Conservation (phyloP, 768 basidiomycete genomes). For the Boletus rubropictus region DNA sequence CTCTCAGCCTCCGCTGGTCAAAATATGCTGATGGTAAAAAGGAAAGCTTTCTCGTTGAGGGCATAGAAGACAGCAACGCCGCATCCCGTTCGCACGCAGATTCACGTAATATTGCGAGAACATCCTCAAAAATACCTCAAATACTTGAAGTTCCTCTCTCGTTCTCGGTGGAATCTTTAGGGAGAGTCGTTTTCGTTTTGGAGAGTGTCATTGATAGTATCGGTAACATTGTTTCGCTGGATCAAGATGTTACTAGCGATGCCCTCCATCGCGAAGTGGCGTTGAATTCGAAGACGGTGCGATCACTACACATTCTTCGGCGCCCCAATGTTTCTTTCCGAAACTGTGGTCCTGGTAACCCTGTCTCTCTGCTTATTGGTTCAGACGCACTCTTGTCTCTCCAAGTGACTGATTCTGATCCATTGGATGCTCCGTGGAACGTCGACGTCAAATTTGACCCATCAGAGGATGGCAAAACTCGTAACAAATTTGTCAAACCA, state of each 20-base stretch:
- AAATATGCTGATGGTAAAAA: slow-evolving; percentile 59
- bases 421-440: slow-evolving; percentile 65
- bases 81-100: slow-evolving; percentile 27
- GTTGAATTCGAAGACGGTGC: slow-evolving; percentile 43
- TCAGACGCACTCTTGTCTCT: slow-evolving; percentile 55
- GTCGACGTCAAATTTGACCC: slow-evolving; percentile 61
- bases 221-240: slow-evolving; percentile 64
- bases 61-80: slow-evolving; percentile 60
- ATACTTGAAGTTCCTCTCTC: slow-evolving; percentile 64
- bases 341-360: slow-evolving; percentile 64
- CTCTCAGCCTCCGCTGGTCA: slow-evolving; percentile 72
- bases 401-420: slow-evolving; percentile 47
- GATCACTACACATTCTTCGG: slow-evolving; percentile 64
- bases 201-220: slow-evolving; percentile 80
- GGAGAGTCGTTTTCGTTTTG: slow-evolving; percentile 66
- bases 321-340: slow-evolving; percentile 70
- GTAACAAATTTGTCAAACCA: slow-evolving; percentile 42
- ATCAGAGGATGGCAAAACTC: slow-evolving; percentile 32
- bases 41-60: slow-evolving; percentile 76
- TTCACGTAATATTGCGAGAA: slow-evolving; percentile 19
- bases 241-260: slow-evolving; percentile 27
- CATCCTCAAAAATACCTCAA: slow-evolving; percentile 38
- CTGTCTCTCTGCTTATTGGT: slow-evolving; percentile 67
- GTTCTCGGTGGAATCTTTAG: slow-evolving; percentile 55
- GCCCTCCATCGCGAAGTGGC: slow-evolving; percentile 20